Evolutionary conservation across 208 protist genomes (phyloP), one percentile per base, ranked within the genome.

Genomic region (Trypanosoma theileri): DNA sequence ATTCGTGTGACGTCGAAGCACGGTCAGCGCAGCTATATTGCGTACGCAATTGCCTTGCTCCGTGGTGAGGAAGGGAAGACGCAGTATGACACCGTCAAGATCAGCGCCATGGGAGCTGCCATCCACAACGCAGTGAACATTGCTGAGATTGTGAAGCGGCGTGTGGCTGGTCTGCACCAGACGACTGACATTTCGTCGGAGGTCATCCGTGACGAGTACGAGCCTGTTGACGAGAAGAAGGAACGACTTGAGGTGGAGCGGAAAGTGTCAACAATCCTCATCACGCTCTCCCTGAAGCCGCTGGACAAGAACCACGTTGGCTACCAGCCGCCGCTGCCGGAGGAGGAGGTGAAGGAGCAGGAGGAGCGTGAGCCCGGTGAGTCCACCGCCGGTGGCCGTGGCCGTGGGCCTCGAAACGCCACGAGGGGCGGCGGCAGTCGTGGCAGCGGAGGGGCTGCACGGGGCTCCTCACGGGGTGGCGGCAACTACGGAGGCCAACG

Each of bases 51-150:
- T 69, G 82, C 84, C 51, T 77, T 94, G 14, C 77, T 96, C 35
- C 91, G 88, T 71, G 87, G 87, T 54, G 88, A 93, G 77, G 84
- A 91, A 4, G 88, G 84, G 22, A 91, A 85, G 82, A 75, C 77
- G 44, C 80, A 90, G 79, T 78, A 91, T 45, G 90, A 95, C 80
- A 91, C 80, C 7, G 77, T 97, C 70, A 93, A 90, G 80, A 86
- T 97, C 78, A 92, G 84, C 53, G 93, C 82, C 21, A 96, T 96
- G 89, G 93, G 91, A 41, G 77, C 80, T 26, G 88, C 93, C 45
- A 96, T 97, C 70, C 92, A 82, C 77, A 96, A 92, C 76, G 89
- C 83, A 59, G 89, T 97, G 58, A 96, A 94, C 82, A 92, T 97
- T 62, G 91, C 89, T 22, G 94, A 97, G 74, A 92, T 97, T 62